Evolutionary conservation across 2,329 filamentous ascomycete genomes (phyloP), one percentile per base, ranked within the genome.

Genomic region (Neonectria hederae): DNA sequence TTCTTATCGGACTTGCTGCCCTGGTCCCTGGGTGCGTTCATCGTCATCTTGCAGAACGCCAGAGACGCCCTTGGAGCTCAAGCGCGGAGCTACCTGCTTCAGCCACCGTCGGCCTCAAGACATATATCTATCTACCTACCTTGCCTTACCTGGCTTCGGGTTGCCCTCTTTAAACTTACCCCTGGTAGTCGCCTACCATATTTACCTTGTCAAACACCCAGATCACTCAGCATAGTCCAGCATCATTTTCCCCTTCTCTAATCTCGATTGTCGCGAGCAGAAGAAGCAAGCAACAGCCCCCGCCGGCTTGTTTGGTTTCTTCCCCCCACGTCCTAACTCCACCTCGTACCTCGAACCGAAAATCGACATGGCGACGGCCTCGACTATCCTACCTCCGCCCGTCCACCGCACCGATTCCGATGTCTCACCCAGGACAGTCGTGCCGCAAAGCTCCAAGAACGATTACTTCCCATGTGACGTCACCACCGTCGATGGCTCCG

Each of bases 351-450:
- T 43, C 35, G 42, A 59, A 59, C 40, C 52, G 32, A 59, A 59
- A 65, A 22, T n/a, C 45, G 59, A 65, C 28, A 70, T 67, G 64
- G 69, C 72, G 52, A 76, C 69, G 40, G 28, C 60, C 43, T 71
- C 75, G 35, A 67, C 65, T 51, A 59, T 62, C 53, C 73, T 72
- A 57, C 69, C 68, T 69, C 52, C 63, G 51, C 42, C 68, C 35
- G 57, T 74, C 35, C 72, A 75, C 56, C 80, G 77, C 63, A 75
- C 80, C 54, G 80, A 79, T 65, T 81, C 79, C 19, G 81, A 83
- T 49, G 70, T 84, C 60, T 84, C 83, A 62, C 82, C 83, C 28
- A 76, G 75, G 58, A 78, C 82, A 7, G 62, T 72, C 8, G 43
- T 59, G 17, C 71, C 74, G 19, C 66, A 62, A 64, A 53, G 59